Base-by-base conservation (phyloP, 257 asterid genomes). In the Craterostigma plantagineum region DNA sequence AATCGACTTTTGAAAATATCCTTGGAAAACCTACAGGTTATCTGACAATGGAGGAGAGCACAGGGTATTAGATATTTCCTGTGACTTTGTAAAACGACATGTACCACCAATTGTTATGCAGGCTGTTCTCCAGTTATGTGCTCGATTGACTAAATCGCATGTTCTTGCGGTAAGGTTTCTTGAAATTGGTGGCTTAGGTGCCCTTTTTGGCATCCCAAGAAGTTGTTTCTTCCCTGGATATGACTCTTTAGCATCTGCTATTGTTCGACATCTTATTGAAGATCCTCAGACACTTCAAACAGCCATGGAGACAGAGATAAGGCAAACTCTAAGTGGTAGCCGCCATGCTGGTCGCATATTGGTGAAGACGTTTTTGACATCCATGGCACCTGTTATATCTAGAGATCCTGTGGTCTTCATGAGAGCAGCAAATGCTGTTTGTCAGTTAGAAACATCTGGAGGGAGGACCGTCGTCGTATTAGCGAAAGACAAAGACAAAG, bases 251-350 rank as follows among this genome's bases (percentile, higher is more conserved):
- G 87, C 93, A 49, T 87, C 95, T 59, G 75, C 93, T 46, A 87
- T 87, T 37, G 72, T 82, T 51, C 67, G 95, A 30, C 98, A 87
- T 74, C 95, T 87, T 55, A 73, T 87, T 58, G 98, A 87, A 69
- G 98, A 87, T 69, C 93, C 98, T 49, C 92, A 76, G 53, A 82
- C 98, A n/a, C 65, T 87, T 66, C 98, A 82, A 63, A 79, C 85
- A 44, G 98, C 98, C 58, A 87, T 87, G 93, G 98, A 87, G 46
- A 56, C 76, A 64, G 98, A 87, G 83, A 87, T 87, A 52, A 78
- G 98, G n/a, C 98, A 87, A 59, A 72, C 79, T 16, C 68, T 87
- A 35, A 62, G 79, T 41, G 95, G 91, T 52, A 72, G 65, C 62
- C 77, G 86, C 53, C 85, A 87, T 56, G 80, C 78, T 52, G 91